Evolutionary conservation across 306 rosid species (phyloP).

Genomic region (Arachis hypogaea): DNA sequence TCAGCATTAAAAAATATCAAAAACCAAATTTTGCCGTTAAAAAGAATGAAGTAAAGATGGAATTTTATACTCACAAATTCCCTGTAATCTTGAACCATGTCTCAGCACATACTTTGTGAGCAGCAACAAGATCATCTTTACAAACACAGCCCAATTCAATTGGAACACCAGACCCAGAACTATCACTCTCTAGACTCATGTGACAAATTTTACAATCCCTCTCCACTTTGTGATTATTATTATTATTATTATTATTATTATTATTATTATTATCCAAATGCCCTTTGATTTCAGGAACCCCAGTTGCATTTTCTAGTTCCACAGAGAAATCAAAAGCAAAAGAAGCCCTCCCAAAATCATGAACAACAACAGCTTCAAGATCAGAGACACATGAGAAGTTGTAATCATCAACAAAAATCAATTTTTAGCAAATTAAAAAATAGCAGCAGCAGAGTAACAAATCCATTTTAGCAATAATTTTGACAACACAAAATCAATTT

Average conservation of each 20-base stretch:
- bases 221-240: conserved; percentile 47
- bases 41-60: too few species aligned
- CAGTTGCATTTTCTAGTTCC: conserved; percentile 60
- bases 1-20: too few species aligned
- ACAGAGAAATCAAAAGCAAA: conserved; percentile 74
- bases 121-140: conserved; percentile 77
- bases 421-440: too few species aligned
- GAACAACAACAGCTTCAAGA: conserved; percentile 47
- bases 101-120: too few species aligned
- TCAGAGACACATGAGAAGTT: conserved; percentile 68
- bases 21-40: too few species aligned
- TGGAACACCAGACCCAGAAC: conserved; percentile 82
- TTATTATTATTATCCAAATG: conserved; percentile 53
- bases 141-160: conserved; percentile 95
- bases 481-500: too few species aligned
- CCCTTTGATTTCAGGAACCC: conserved; percentile 74
- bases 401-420: conserved; percentile 55
- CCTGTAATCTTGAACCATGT: too few species aligned
- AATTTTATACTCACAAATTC: too few species aligned
- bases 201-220: conserved; percentile 96
- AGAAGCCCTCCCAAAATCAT: conserved; percentile 65
- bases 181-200: conserved; percentile 92
- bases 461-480: too few species aligned
- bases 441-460: too few species aligned
- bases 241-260: too few species aligned